A percentile compares a stretch with the other conserved stretches of the same genome.
These are phyloP conservation scores for Torulaspora maleeae DNA, from an alignment of 805 yeast species.

Conservation along the genomic window DNA sequence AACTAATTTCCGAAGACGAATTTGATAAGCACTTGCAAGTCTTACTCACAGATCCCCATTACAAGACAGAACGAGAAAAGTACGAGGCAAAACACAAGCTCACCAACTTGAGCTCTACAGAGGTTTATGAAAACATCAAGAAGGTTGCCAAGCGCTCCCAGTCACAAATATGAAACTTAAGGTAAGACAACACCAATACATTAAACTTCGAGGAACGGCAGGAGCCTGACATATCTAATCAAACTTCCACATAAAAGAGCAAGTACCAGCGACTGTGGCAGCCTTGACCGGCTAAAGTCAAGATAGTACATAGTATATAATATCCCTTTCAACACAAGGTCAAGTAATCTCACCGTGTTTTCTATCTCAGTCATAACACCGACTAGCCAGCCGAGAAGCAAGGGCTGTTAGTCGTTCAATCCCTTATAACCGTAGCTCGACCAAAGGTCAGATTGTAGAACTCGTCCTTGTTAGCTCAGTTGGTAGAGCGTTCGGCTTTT, in stretches of 20 bases:
- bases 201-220: no score
- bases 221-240: no score
- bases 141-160: constrained; percentile 34
- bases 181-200: neutral
- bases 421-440: no score
- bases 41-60: constrained; percentile 71
- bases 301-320: no score
- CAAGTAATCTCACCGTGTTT: no score
- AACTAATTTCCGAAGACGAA: constrained; percentile 60
- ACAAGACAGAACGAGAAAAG: constrained; percentile 57
- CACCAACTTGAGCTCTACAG: constrained; percentile 49
- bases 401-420: no score
- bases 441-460: constrained; percentile 19
- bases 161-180: neutral
- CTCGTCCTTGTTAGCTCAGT: constrained; percentile 57
- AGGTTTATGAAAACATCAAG: constrained; percentile 60
- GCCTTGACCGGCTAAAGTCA: no score
- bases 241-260: no score
- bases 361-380: no score
- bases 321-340: no score
- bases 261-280: no score
- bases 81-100: constrained; percentile 53
- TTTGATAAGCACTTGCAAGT: constrained; percentile 69
- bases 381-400: no score
- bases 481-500: constrained; percentile 70